Conservation (phyloP, 106 monocot species). For the Gastrodia elata region DNA sequence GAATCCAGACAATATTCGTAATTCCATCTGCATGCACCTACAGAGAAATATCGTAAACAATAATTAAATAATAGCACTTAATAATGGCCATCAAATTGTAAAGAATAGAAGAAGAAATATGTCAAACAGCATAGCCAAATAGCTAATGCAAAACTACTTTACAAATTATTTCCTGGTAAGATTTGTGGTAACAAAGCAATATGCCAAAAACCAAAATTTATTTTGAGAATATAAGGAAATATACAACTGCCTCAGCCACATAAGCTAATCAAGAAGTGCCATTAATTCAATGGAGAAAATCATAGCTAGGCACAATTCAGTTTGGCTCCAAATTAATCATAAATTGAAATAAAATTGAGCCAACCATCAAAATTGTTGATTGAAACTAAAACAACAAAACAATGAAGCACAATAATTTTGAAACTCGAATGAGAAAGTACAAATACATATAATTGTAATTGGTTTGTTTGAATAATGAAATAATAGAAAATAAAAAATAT, state of each 20-base stretch:
- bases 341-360: not conserved
- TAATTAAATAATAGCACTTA: not conserved
- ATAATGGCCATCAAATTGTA: not conserved
- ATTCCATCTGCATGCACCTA: conserved; percentile 50
- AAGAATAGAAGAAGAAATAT: not conserved
- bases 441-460: no score
- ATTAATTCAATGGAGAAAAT: not conserved
- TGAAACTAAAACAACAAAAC: not conserved
- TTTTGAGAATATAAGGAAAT: not conserved
- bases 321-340: not conserved
- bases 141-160: not conserved
- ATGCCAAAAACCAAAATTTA: not conserved
- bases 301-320: not conserved
- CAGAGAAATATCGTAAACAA: conserved; percentile 3
- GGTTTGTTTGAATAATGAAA: no score
- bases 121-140: not conserved
- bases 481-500: no score
- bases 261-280: not conserved
- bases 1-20: conserved; percentile 67
- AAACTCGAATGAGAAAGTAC: no score
- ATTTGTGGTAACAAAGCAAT: not conserved
- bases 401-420: no score
- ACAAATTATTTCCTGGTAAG: not conserved
- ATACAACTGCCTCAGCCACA: not conserved
- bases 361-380: not conserved